Base-by-base conservation (phyloP, 1,139 yeast genomes). In the Groenewaldozyma auringiensis region DNA sequence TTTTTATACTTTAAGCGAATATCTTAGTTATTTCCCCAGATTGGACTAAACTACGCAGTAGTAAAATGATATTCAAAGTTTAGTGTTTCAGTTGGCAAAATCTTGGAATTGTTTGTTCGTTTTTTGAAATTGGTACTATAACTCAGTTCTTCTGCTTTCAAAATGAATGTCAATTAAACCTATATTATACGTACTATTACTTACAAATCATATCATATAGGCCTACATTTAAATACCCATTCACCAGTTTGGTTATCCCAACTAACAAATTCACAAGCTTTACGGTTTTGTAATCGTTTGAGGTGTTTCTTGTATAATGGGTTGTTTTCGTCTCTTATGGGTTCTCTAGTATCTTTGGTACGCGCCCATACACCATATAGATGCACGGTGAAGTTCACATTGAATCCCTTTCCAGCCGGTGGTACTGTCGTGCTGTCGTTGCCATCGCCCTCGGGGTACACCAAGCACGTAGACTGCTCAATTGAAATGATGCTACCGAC, bases 171-270 rank as follows among this genome's bases (percentile, higher is more conserved):
- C n/a, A n/a, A n/a, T n/a, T n/a, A n/a, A n/a, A n/a, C n/a, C n/a
- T n/a, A n/a, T n/a, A n/a, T n/a, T n/a, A n/a, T n/a, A n/a, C n/a
- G n/a, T n/a, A n/a, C n/a, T n/a, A n/a, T n/a, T n/a, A n/a, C n/a
- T n/a, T n/a, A n/a, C n/a, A n/a, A n/a, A n/a, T n/a, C n/a, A n/a
- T n/a, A n/a, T n/a, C n/a, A n/a, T n/a, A n/a, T n/a, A n/a, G 63
- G 60, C n/a, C 70, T 74, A 16, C 78, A 75, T 21, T 71, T 70
- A 62, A 89, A 89, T 0, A 77, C 74, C 95, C 95, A 89, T 35
- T 81, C 75, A 33, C 98, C 98, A 2, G 83, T 74, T 20, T 71
- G 74, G 0, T 92, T 79, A 52, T 87, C 94, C 69, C 87, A 94
- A 45, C 81, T 75, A 32, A 77, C 74, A 65, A 88, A 92, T 51